Base-by-base conservation (phyloP, 2,329 filamentous ascomycete genomes). In the Beauveria pseudobassiana region DNA sequence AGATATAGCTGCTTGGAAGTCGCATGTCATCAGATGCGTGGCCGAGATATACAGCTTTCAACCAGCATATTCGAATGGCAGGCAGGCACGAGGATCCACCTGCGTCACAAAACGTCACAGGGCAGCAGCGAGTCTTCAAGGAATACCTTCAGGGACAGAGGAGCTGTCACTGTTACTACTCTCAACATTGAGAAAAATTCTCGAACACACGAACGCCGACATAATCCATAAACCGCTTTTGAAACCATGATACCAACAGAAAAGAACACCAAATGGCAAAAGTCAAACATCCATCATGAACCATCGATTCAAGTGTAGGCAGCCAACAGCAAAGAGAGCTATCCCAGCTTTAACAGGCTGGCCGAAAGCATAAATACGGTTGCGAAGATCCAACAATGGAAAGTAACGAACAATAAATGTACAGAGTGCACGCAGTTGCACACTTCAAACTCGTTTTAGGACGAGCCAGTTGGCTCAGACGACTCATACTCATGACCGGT, bases 401-500 rank as follows among this genome's bases (percentile, higher is more conserved):
- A 40, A 50, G 26, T 50, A 49, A 24, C 30, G 51, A 34, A 61
- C 59, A 55, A 55, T 61, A 55, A 43, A 61, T 55, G 18, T 61
- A 61, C 51, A 61, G 16, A 26, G 49, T 46, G 40, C 42, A 8
- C 5, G 5, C 10, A 30, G 20, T 38, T n/a, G 22, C 55, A 59
- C 16, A 45, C 45, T 59, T 60, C 63, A 83, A 63, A 73, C 80
- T 62, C 64, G 78, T 72, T 76, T 87, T 87, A 1, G 85, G 85
- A 50, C 78, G 78, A 52, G 85, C 80, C 26, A 87, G 79, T 80
- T 84, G 82, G 68, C 85, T 82, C 61, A 87, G 75, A 63, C 85
- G 78, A 69, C 82, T 86, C 63, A 86, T 69, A 65, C 79, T 87
- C 62, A 87, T 71, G 26, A 79, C 76, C 6, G 69, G 67, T 63